These are phyloP conservation scores for Paramecium octaurelia DNA, from an alignment of 73 alveolate species.

Conservation along the genomic window DNA sequence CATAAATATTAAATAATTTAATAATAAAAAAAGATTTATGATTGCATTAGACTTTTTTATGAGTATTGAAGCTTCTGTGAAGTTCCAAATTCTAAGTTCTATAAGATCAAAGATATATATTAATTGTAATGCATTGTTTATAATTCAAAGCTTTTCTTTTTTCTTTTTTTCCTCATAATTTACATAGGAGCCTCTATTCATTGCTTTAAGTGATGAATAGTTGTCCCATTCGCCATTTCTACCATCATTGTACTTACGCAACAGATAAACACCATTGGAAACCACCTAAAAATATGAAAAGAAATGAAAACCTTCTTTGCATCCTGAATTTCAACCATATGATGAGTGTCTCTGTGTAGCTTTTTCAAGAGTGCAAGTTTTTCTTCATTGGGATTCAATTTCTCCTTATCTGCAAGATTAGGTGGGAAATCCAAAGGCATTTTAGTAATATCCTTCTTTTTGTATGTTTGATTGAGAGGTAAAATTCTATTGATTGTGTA, in stretches of 20 bases:
- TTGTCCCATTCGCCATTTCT: constrained; percentile 90
- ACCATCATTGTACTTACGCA: constrained; percentile 95
- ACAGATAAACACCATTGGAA: constrained; percentile 78
- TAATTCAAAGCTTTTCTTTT: background rate
- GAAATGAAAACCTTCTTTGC: constrained; percentile 65
- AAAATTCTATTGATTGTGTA: constrained; percentile 82
- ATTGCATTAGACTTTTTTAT: background rate
- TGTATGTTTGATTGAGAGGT: constrained; percentile 76
- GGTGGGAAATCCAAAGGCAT: constrained; percentile 61
- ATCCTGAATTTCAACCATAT: constrained; percentile 70
- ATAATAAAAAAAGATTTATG: background rate
- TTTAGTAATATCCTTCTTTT: constrained; percentile 63
- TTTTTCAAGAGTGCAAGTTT: constrained; percentile 73
- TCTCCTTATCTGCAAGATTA: constrained; percentile 72
- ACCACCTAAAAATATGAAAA: background rate
- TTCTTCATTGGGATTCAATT: constrained; percentile 77
- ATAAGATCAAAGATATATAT: background rate
- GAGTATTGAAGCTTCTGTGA: too few relatives aligned
- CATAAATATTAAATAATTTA: background rate
- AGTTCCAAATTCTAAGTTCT: too few relatives aligned
- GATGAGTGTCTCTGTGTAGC: constrained; percentile 76
- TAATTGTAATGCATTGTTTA: background rate
- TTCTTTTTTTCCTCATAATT: background rate
- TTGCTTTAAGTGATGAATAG: constrained; percentile 63
- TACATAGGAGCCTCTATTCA: constrained; percentile 49